Conservation (phyloP, 1,139 yeast genomes). For the Kodamaea suecica region DNA sequence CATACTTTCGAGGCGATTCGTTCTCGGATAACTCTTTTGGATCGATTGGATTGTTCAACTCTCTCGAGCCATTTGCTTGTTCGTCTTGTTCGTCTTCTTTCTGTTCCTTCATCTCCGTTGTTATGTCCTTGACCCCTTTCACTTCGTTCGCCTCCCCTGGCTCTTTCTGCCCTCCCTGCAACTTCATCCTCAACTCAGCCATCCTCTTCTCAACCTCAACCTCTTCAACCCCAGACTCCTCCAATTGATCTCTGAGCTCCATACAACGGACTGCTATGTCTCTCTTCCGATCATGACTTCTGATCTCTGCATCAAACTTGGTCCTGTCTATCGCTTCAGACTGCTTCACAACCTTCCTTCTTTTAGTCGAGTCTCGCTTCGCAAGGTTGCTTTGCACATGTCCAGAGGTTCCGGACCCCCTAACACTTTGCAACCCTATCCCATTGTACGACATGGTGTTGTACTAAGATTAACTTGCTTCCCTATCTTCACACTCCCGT, state of each 20-base stretch:
- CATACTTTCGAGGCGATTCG: too few species aligned
- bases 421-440: constrained; percentile 59
- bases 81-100: neutral
- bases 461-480: too few species aligned
- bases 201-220: constrained; percentile 25
- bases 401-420: constrained; percentile 77
- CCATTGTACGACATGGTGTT: constrained; percentile 61
- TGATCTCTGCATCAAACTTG: constrained; percentile 29
- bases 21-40: neutral
- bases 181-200: constrained; percentile 15
- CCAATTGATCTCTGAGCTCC: constrained; percentile 54
- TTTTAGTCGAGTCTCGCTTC: constrained; percentile 29
- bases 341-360: constrained; percentile 11
- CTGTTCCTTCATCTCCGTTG: neutral
- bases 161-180: neutral
- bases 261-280: constrained; percentile 52
- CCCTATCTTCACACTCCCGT: too few species aligned
- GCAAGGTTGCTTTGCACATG: constrained; percentile 54
- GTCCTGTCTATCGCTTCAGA: constrained; percentile 15
- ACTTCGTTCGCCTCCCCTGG: neutral
- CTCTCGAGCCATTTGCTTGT: too few species aligned
- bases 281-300: constrained; percentile 47
- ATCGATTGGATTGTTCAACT: neutral
- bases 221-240: constrained; percentile 42
- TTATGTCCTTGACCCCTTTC: neutral